These are phyloP conservation scores for Rasamsonia emersonii DNA, from an alignment of 2,329 filamentous ascomycete species.

Conservation along the genomic window DNA sequence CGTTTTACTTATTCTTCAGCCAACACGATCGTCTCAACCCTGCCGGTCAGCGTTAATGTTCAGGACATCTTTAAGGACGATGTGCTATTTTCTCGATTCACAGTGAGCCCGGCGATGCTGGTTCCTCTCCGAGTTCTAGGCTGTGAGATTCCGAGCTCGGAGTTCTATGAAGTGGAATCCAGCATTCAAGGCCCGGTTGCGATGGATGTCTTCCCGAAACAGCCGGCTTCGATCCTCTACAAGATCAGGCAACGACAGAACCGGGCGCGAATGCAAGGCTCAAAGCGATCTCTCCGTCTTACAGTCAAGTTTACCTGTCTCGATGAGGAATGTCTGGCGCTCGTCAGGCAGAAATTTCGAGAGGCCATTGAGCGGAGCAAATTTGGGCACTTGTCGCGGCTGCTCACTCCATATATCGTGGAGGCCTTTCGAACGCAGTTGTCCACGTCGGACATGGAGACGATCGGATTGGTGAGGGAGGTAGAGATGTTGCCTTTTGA, in stretches of 20 bases:
- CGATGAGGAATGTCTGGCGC: slow-evolving; percentile 58
- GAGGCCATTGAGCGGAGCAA: slow-evolving; percentile 39
- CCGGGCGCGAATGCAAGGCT: slow-evolving; percentile 12
- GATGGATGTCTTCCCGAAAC: slow-evolving; percentile 65
- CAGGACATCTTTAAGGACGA: slow-evolving; percentile 88
- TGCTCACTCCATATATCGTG: slow-evolving; percentile 45
- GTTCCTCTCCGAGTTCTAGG: slow-evolving; percentile 67
- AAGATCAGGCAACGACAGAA: slow-evolving; percentile 48
- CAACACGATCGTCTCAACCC: slow-evolving; percentile 58
- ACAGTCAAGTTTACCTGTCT: slow-evolving; percentile 68
- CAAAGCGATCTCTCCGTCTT: slow-evolving; percentile 42
- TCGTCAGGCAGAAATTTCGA: slow-evolving; percentile 39
- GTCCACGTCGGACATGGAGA: slow-evolving; percentile 44
- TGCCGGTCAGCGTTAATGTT: slow-evolving; percentile 89
- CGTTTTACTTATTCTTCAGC: slow-evolving; percentile 56
- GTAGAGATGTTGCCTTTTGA: slow-evolving; percentile 45
- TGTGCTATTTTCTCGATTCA: slow-evolving; percentile 79
- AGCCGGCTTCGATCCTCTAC: slow-evolving; percentile 74
- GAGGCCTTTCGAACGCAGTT: slow-evolving; percentile 38
- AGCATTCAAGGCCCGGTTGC: slow-evolving; percentile 34
- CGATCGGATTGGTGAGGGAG: slow-evolving; percentile 45
- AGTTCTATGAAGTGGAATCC: slow-evolving; percentile 50
- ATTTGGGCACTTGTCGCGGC: slow-evolving; percentile 38
- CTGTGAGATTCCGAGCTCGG: slow-evolving; percentile 62
- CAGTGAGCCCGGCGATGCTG: slow-evolving; percentile 68